phyloP scores from a whole-genome alignment of 2,329 filamentous ascomycete species.

The Cucurbitaria berberidis region DNA sequence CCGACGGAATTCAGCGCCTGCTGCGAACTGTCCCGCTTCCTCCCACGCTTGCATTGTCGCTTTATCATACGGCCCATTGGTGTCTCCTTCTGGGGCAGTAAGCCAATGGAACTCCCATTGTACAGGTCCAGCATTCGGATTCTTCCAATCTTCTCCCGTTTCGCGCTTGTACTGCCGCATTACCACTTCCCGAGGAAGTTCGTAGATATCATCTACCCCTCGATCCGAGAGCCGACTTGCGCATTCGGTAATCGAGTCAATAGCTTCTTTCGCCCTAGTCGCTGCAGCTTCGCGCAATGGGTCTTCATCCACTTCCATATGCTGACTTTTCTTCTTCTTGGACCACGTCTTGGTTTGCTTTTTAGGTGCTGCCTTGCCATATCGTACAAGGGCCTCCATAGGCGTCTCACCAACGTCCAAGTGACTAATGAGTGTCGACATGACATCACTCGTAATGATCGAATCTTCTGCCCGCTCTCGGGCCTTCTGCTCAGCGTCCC shows the following conservation, averaged over 20 bases:
- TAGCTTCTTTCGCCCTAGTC: slow-evolving; percentile 70
- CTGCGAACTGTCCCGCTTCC: slow-evolving; percentile 88
- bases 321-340: slow-evolving; percentile 54
- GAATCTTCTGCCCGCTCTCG: slow-evolving; percentile 77
- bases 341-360: slow-evolving; percentile 55
- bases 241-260: slow-evolving; percentile 84
- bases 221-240: slow-evolving; percentile 85
- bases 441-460: slow-evolving; percentile 73
- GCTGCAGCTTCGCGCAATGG: slow-evolving; percentile 71
- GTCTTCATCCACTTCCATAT: slow-evolving; percentile 73
- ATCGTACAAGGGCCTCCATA: slow-evolving; percentile 82
- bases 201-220: slow-evolving; percentile 89
- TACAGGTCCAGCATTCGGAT: slow-evolving; percentile 50
- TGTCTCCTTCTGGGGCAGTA: slow-evolving; percentile 79
- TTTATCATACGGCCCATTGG: slow-evolving; percentile 87
- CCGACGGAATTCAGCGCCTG: slow-evolving; percentile 71
- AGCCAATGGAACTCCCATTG: slow-evolving; percentile 95
- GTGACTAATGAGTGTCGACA: slow-evolving; percentile 73
- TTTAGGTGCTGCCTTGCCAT: slow-evolving; percentile 68
- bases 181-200: slow-evolving; percentile 82
- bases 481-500: slow-evolving; percentile 76
- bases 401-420: slow-evolving; percentile 84
- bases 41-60: slow-evolving; percentile 90
- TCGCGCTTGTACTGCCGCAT: slow-evolving; percentile 83
- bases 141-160: slow-evolving; percentile 84